Evolutionary conservation across 129 eudicot genomes (phyloP), one percentile per base, ranked within the genome.

Genomic region (Centella asiatica): DNA sequence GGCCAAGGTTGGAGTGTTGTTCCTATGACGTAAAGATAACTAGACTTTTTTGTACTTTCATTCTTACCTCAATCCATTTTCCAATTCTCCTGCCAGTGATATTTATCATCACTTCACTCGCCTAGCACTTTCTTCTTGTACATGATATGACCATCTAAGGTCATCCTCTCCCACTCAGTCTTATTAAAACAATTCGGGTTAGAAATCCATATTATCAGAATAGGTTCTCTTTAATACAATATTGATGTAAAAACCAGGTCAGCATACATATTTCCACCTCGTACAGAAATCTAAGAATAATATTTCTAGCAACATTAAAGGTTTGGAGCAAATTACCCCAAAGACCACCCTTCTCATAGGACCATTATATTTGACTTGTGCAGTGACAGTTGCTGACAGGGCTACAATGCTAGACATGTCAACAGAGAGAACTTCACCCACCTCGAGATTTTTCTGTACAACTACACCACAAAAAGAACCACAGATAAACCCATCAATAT

Each of bases 381-480:
- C 85, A 68, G 77, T 82, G 31, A 92, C 74, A 9, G 95, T 77
- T 66, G 87, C 64, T 42, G 98, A 78, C 63, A 92, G 33, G 15
- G 98, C 95, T 47, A 92, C 75, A 51, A 92, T 72, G 77, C 96
- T 84, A 33, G 98, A 76, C 73, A 85, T 76, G 65, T 92, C 98
- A 57, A 87, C 96, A 36, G 85, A 62, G 53, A 92, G 95, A 24
- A 83, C 90, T 77, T 92, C 98, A 10, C 98, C 96, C 50, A 92
- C 96, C 76, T 92, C 95, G 5, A 92, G 98, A 83, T 87, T 84
- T 82, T 92, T 92, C 95, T 92, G 98, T 55, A 92, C 96, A 71
- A 92, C 98, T 92, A 67, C 64, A 70, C 48, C 67, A 68, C 39
- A 66, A 2, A 57, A 33, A 68, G 56, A 59, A 57, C 24, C 18